Conservation (phyloP, 2,329 filamentous ascomycete species). For the Botrytis deweyae region DNA sequence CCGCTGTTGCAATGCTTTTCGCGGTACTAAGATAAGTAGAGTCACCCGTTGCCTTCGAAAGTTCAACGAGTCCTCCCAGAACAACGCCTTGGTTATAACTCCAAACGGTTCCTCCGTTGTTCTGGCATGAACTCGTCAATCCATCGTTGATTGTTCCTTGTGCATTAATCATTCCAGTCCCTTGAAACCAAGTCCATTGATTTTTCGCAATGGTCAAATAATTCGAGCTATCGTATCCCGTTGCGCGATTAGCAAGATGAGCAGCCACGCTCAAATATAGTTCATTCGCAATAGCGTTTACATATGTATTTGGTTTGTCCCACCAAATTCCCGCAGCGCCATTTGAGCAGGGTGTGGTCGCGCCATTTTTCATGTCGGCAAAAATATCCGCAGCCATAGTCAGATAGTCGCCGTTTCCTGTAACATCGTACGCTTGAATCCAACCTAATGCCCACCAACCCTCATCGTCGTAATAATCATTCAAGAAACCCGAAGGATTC, state of each 20-base stretch:
- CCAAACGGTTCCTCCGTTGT: slow-evolving; percentile 47
- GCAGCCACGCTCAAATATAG: slow-evolving; percentile 55
- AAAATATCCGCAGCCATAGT: slow-evolving; percentile 54
- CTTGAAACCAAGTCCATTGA: slow-evolving; percentile 53
- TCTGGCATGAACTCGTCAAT: slow-evolving; percentile 49
- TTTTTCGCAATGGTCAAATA: slow-evolving; percentile 54
- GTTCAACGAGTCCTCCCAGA: slow-evolving; percentile 58
- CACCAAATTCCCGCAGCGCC: slow-evolving; percentile 53
- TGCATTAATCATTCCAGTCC: slow-evolving; percentile 49
- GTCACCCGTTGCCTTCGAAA: slow-evolving; percentile 50
- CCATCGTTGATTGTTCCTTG: slow-evolving; percentile 55
- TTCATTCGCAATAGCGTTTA: slow-evolving; percentile 59
- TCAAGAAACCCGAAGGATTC: slow-evolving; percentile 47
- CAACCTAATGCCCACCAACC: slow-evolving; percentile 65
- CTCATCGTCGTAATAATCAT: slow-evolving; percentile 59
- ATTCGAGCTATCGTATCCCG: slow-evolving; percentile 49
- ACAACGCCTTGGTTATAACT: slow-evolving; percentile 63
- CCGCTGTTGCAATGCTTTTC: slow-evolving; percentile 53
- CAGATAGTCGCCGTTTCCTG: slow-evolving; percentile 52
- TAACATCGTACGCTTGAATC: slow-evolving; percentile 57
- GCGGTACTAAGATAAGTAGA: slow-evolving; percentile 47
- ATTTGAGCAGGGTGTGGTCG: slow-evolving; percentile 45
- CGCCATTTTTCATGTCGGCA: slow-evolving; percentile 54
- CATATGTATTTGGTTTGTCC: slow-evolving; percentile 53
- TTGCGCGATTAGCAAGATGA: slow-evolving; percentile 54